These are phyloP conservation scores for Tetrastigma voinierianum DNA, from an alignment of 164 flowering plant genomes.

Conservation along the genomic window DNA sequence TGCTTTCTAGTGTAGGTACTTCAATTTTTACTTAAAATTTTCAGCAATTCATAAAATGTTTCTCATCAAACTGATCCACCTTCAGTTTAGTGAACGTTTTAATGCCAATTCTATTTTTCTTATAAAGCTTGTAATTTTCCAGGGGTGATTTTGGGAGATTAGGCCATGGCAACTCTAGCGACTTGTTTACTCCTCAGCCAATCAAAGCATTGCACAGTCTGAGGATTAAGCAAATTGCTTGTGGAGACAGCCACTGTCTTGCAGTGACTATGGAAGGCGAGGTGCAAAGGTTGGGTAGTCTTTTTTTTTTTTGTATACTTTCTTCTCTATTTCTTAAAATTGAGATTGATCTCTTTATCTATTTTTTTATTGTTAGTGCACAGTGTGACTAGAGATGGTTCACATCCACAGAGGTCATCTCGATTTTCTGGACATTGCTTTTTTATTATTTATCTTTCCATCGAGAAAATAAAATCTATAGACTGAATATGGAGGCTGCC, in stretches of 20 bases:
- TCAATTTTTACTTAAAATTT: too few species aligned
- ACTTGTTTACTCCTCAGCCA: conserved; percentile 85
- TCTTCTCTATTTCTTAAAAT: background rate
- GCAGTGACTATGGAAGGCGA: conserved; percentile 91
- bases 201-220: conserved; percentile 77
- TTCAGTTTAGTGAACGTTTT: too few species aligned
- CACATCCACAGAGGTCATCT: background rate
- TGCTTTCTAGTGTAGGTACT: too few species aligned
- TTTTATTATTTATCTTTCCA: too few species aligned
- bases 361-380: too few species aligned
- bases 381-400: background rate
- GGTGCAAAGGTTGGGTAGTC: conserved; percentile 70
- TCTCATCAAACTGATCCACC: too few species aligned
- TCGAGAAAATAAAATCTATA: too few species aligned
- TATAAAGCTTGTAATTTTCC: conserved; percentile 11
- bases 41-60: too few species aligned
- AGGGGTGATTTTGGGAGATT: conserved; percentile 99
- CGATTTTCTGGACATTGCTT: too few species aligned
- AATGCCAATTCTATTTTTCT: too few species aligned
- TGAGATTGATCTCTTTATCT: background rate
- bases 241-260: conserved; percentile 98
- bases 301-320: background rate
- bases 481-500: too few species aligned
- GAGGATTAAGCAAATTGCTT: conserved; percentile 87
- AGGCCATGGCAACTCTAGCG: conserved; percentile 97